Base-by-base conservation (phyloP, 2,329 filamentous ascomycete species). In the Mycocentrospora acerina region DNA sequence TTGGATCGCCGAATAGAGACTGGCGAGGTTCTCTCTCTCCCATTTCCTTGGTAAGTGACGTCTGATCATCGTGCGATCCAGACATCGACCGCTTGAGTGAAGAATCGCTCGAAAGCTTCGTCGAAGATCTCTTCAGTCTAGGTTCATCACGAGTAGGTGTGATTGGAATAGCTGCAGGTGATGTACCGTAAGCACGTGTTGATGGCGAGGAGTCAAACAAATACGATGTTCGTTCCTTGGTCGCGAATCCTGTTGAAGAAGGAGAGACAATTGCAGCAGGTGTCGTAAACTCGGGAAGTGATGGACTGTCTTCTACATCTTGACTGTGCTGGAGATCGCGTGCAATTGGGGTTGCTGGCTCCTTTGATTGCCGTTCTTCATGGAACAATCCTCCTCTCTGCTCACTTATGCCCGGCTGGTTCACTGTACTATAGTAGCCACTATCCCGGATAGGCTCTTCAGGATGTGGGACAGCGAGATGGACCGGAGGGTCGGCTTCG, bases 401-500 rank as follows among this genome's bases (percentile, higher is more conserved):
- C n/a, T n/a, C n/a, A n/a, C n/a, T n/a, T n/a, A n/a, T n/a, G n/a
- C n/a, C n/a, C n/a, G n/a, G n/a, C n/a, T n/a, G n/a, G n/a, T n/a
- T n/a, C n/a, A n/a, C n/a, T n/a, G n/a, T n/a, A n/a, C n/a, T n/a
- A n/a, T n/a, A n/a, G n/a, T n/a, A n/a, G n/a, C n/a, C n/a, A n/a
- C n/a, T n/a, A n/a, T n/a, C n/a, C n/a, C n/a, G n/a, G n/a, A n/a
- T n/a, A n/a, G n/a, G n/a, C n/a, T n/a, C n/a, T n/a, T n/a, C n/a
- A n/a, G n/a, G n/a, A n/a, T n/a, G n/a, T n/a, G n/a, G n/a, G n/a
- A n/a, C n/a, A n/a, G n/a, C n/a, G n/a, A n/a, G n/a, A n/a, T n/a
- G n/a, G n/a, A n/a, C n/a, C n/a, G n/a, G n/a, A 34, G 73, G 71
- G 51, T 75, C 73, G 44, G 63, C 64, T 42, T 72, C 60, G 46